These are phyloP conservation scores for Pythium biforme DNA, from an alignment of 352 stramenopile species.

Conservation along the genomic window DNA sequence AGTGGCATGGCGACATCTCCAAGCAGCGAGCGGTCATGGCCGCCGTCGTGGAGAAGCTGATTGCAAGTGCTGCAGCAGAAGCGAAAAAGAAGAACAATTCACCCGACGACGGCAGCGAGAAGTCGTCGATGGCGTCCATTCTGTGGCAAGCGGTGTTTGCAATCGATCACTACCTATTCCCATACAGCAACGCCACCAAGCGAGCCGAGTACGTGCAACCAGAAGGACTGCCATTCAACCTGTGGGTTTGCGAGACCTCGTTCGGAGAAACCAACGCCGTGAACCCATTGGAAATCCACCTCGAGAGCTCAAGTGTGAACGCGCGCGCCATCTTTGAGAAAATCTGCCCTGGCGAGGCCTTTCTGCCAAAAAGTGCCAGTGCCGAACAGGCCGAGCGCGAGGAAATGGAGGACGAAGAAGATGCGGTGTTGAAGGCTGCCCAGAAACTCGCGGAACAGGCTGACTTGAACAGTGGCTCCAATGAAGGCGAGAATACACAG, in stretches of 20 bases:
- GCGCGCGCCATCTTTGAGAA: conserved; percentile 58
- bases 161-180: conserved; percentile 40
- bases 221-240: conserved; percentile 35
- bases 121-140: conserved; percentile 18
- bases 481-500: neutral
- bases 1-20: conserved; percentile 38
- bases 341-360: conserved; percentile 58
- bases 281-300: conserved; percentile 53
- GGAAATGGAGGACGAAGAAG: conserved; percentile 60
- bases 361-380: conserved; percentile 60
- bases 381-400: conserved; percentile 55
- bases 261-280: conserved; percentile 18
- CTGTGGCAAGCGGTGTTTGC: conserved; percentile 62
- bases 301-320: conserved; percentile 60
- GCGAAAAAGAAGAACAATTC: neutral
- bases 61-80: conserved; percentile 27
- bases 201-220: conserved; percentile 17
- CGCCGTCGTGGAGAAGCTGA: conserved; percentile 34
- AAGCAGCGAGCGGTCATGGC: conserved; percentile 42
- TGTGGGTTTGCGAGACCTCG: conserved; percentile 50
- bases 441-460: conserved; percentile 40
- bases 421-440: conserved; percentile 56
- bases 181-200: conserved; percentile 17
- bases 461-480: neutral
- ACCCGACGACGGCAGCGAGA: conserved; percentile 17